Evolutionary conservation across 179 eudicot genomes (phyloP), one percentile per base, ranked within the genome.

Genomic region (Silene noctiflora): DNA sequence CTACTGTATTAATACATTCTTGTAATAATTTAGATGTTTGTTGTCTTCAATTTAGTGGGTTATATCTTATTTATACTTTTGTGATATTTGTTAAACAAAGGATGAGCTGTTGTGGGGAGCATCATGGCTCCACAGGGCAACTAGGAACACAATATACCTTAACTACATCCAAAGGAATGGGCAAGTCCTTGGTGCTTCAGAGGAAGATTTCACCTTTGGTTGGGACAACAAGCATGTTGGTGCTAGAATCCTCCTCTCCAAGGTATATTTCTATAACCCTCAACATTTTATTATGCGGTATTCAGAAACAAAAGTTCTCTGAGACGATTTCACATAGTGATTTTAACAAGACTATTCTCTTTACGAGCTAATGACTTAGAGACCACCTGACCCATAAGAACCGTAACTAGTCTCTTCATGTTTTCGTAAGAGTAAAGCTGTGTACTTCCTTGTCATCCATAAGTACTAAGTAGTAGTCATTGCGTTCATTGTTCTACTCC

Each of bases 181-280:
- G 0, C 96, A 93, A 79, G 86, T 89, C 1, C 90, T 95, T 39
- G 99, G 99, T 59, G 97, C 98, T 61, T 88, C 82, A 81, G 98
- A 95, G 70, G 79, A 81, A 75, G 99, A 95, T 75, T 84, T 79
- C 81, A 93, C 98, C 53, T 95, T 95, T 84, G 96, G 99, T 59
- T 95, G 99, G 99, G 99, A 95, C 67, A 90, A 95, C 82, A 95
- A 95, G 85, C 99, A 91, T 83, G 98, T 84, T 83, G 99, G 99
- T 80, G 99, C 98, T 22, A 85, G 98, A 77, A 89, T 95, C 56
- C 94, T 95, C 13, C 90, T 95, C 39, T 93, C 99, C 42, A 95
- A 95, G 99, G 98, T 75, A 46, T 46, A 46, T 46, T 44, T 44
- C 51, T 27, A 27, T 27, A 27, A 27, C 29, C 29, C 1, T 27